Evolutionary conservation across 1,284 basidiomycete species (phyloP).

Genomic region (Trametes pubescens): DNA sequence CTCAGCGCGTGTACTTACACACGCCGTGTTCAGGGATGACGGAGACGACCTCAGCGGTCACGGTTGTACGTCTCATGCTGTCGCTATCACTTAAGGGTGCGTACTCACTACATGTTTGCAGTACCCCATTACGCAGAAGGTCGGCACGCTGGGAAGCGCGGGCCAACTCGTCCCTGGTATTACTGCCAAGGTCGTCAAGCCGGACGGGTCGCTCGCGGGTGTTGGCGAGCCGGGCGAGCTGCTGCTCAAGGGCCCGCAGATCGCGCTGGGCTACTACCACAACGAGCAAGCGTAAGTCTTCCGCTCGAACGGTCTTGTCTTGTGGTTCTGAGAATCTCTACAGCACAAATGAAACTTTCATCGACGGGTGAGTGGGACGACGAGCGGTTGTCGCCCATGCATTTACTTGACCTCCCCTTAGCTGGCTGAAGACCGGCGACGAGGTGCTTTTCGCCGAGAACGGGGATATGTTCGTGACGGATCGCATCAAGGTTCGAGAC

Average conservation of each 20-base stretch:
- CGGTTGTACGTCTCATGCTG: slow-evolving; percentile 14
- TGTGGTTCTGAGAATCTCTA: neutral
- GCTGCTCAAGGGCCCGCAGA: slow-evolving; percentile 64
- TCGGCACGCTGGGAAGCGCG: slow-evolving; percentile 43
- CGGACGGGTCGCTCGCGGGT: slow-evolving; percentile 64
- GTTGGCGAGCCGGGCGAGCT: slow-evolving; percentile 77
- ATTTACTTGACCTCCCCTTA: slow-evolving; percentile 8
- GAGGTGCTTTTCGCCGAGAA: slow-evolving; percentile 65
- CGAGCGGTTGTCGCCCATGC: neutral
- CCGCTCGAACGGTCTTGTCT: neutral
- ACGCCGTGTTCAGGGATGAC: slow-evolving; percentile 45
- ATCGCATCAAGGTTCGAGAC: slow-evolving; percentile 66
- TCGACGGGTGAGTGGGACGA: slow-evolving; percentile 45
- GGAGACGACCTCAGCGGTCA: slow-evolving; percentile 56
- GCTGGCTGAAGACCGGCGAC: slow-evolving; percentile 78
- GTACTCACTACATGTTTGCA: slow-evolving; percentile 40
- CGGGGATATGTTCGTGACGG: slow-evolving; percentile 69
- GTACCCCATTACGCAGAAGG: slow-evolving; percentile 29
- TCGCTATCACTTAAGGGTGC: no score
- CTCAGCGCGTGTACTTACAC: neutral
- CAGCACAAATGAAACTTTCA: slow-evolving; percentile 66
- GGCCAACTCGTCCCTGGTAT: slow-evolving; percentile 50
- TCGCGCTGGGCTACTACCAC: slow-evolving; percentile 62
- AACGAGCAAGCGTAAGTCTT: slow-evolving; percentile 64
- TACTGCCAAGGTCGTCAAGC: slow-evolving; percentile 59